These are phyloP conservation scores for Populus trichocarpa DNA, from an alignment of 441 rosid species.

Conservation along the genomic window DNA sequence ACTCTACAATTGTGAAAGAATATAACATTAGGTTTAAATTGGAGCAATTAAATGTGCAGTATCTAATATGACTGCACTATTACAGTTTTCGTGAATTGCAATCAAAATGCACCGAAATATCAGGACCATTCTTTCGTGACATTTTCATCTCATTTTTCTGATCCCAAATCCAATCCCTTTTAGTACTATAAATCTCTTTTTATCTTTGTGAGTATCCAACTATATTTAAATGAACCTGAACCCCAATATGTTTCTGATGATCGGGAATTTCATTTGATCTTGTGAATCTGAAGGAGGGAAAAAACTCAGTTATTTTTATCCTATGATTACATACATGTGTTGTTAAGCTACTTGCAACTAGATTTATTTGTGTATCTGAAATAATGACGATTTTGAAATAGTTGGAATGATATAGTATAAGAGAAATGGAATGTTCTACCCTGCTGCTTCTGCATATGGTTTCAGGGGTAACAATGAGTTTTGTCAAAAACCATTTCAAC, in stretches of 20 bases:
- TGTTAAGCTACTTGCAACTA: neutral
- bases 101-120: neutral
- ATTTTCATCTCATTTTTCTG: neutral
- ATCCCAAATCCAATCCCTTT: neutral
- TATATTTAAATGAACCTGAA: neutral
- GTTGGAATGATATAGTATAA: too few species aligned
- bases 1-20: neutral
- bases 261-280: neutral
- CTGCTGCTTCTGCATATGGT: neutral
- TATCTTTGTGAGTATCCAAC: neutral
- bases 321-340: neutral
- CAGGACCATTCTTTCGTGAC: neutral
- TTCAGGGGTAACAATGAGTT: conserved; percentile 11
- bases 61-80: neutral
- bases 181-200: neutral
- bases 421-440: neutral
- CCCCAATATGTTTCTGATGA: neutral
- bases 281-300: neutral
- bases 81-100: neutral
- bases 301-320: neutral
- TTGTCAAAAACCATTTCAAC: too few species aligned
- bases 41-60: neutral
- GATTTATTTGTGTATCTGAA: neutral
- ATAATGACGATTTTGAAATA: neutral
- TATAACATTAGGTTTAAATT: neutral